Base-by-base conservation (phyloP, 2,329 filamentous ascomycete genomes). In the Neopestalotiopsis rosae region DNA sequence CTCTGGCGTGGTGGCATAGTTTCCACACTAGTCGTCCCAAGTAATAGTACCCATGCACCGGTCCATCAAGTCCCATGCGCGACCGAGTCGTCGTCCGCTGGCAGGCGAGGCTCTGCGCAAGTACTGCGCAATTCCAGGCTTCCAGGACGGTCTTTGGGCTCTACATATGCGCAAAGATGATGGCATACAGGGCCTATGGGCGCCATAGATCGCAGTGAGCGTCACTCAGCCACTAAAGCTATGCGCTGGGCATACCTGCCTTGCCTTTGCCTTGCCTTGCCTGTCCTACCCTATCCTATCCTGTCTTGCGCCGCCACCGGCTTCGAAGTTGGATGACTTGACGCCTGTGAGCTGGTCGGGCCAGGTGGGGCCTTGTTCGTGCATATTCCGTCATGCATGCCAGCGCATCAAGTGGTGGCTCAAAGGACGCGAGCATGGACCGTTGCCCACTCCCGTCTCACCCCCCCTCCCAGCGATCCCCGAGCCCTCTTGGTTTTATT, bases 301-400 rank as follows among this genome's bases (percentile, higher is more conserved):
- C 71, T 77, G 76, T 76, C 74, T 74, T 78, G 76, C 76, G 76
- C 76, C 76, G 77, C 76, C 72, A 73, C 74, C 76, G 72, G 73
- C 75, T 72, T 75, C 71, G 72, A 75, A 72, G 75, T 74, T 72
- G 73, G 75, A 72, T 76, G 70, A 69, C 49, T 49, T 61, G 57
- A 61, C 59, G 80, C 80, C 24, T 82, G 45, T 52, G 82, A 79
- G 80, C 78, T 83, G 81, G 80, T 81, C 78, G 77, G 24, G 79
- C 45, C 79, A 77, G 77, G 81, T 82, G 76, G 80, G 80, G 78
- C 81, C 81, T 80, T 78, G 80, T 78, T 83, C 80, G 78, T 87
- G 85, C 86, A 87, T 85, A 83, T 86, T 83, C 85, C 85, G 84
- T 87, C 84, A 87, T 88, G 86, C 86, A 88, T 87, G 86, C 84